Evolutionary conservation across 1,284 basidiomycete species (phyloP).

Genomic region (Rhodotorula sp.): DNA sequence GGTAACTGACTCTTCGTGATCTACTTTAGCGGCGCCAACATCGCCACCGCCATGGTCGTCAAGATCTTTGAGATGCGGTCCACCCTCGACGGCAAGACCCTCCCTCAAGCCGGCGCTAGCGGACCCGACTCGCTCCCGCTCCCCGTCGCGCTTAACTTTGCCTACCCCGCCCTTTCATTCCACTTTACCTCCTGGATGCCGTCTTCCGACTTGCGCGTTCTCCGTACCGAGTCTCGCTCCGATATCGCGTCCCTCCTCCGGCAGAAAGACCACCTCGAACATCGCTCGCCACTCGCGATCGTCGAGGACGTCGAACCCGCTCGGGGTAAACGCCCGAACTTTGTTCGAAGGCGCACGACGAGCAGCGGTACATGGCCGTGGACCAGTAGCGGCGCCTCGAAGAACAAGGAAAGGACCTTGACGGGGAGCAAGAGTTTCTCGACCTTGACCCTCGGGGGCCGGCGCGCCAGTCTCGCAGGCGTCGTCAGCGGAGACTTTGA

Average conservation of each 20-base stretch:
- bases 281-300: constrained; percentile 70
- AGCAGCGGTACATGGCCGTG: constrained; percentile 47
- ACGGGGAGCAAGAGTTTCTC: constrained; percentile 10
- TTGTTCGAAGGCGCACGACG: constrained; percentile 9
- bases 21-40: constrained; percentile 84
- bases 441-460: constrained; percentile 29
- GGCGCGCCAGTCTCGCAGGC: constrained; percentile 40
- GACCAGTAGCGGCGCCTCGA: constrained; percentile 23
- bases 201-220: constrained; percentile 73
- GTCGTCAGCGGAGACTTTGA: constrained; percentile 3
- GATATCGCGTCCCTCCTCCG: constrained; percentile 60
- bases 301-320: constrained; percentile 62
- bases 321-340: constrained; percentile 15
- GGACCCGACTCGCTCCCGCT: constrained; percentile 49
- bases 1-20: no score
- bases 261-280: constrained; percentile 80
- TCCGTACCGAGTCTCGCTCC: constrained; percentile 70
- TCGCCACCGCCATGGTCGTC: constrained; percentile 76
- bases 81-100: constrained; percentile 26
- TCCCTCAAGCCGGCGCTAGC: constrained; percentile 40
- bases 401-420: not conserved
- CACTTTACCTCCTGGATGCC: constrained; percentile 98
- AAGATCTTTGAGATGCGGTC: constrained; percentile 67
- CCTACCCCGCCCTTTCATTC: constrained; percentile 77
- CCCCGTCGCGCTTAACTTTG: constrained; percentile 76